Conservation (phyloP, 148 eudicot species). For the Vaccinium macrocarpon region DNA sequence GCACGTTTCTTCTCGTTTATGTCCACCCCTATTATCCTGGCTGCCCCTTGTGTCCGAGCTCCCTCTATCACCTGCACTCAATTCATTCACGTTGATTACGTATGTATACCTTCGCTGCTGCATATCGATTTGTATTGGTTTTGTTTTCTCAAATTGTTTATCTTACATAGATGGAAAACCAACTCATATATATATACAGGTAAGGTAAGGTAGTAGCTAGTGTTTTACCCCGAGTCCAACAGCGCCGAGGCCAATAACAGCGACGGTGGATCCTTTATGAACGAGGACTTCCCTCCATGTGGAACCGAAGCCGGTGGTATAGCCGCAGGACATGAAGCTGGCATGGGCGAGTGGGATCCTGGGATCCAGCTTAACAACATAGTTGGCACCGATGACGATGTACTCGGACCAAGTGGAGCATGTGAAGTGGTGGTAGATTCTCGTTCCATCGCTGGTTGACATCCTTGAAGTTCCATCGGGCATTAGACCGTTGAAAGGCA, state of each 20-base stretch:
- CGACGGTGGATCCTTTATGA: constrained; percentile 38
- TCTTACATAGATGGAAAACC: neutral
- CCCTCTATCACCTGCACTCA: constrained; percentile 43
- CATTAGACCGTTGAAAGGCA: constrained; percentile 32
- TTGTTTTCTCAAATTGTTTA: too few species aligned
- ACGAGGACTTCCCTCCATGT: constrained; percentile 37
- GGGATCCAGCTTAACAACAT: constrained; percentile 41
- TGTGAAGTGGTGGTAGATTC: constrained; percentile 30
- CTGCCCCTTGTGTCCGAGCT: constrained; percentile 44
- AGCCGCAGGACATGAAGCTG: constrained; percentile 51
- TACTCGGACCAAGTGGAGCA: constrained; percentile 58
- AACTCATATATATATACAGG: neutral
- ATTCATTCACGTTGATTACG: neutral
- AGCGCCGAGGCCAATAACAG: constrained; percentile 55
- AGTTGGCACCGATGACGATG: constrained; percentile 32
- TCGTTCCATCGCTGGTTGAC: neutral
- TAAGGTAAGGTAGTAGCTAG: too few species aligned
- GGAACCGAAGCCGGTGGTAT: constrained; percentile 51
- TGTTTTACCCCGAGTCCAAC: constrained; percentile 51
- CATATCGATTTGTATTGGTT: neutral
- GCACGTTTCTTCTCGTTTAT: constrained; percentile 26
- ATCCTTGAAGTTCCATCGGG: constrained; percentile 45
- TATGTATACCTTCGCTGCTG: neutral
- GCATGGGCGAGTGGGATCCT: constrained; percentile 35
- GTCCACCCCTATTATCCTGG: constrained; percentile 51